Percentiles rank a stretch among this genome's conserved stretches.
Conservation (phyloP, 1,284 basidiomycete genomes). For the Trichosporon asahii region DNA sequence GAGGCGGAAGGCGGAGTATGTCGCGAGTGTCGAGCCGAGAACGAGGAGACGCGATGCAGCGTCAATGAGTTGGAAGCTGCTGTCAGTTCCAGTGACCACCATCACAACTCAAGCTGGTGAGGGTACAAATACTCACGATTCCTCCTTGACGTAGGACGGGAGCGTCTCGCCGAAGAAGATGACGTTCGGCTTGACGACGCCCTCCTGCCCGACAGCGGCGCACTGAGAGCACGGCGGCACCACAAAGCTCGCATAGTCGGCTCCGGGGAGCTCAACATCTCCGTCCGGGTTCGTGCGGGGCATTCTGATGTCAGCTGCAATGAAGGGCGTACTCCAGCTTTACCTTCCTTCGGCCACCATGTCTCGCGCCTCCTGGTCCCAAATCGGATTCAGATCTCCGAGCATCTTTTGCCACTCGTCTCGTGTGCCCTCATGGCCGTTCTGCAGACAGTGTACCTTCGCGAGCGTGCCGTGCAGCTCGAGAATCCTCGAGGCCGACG, state of each 20-base stretch:
- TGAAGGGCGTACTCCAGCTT: conserved; percentile 1
- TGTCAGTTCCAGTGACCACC: too few species aligned
- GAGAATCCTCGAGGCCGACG: conserved; percentile 55
- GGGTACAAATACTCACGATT: conserved; percentile 63
- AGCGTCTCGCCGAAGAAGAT: conserved; percentile 86
- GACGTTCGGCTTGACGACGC: conserved; percentile 68
- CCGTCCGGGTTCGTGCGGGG: conserved; percentile 87
- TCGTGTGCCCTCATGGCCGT: conserved; percentile 65
- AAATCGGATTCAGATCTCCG: conserved; percentile 69
- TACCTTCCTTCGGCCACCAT: conserved; percentile 61
- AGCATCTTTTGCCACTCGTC: conserved; percentile 71
- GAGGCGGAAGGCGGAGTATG: conserved; percentile 84
- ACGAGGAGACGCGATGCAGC: conserved; percentile 66
- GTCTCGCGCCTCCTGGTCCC: conserved; percentile 68
- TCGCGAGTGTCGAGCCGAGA: conserved; percentile 83
- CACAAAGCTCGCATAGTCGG: conserved; percentile 70
- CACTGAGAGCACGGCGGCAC: conserved; percentile 72
- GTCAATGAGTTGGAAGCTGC: conserved; percentile 63
- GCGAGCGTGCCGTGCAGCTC: conserved; percentile 87
- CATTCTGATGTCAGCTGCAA: conserved; percentile 42
- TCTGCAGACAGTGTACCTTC: conserved; percentile 67
- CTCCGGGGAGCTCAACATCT: conserved; percentile 78
- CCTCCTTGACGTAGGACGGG: conserved; percentile 59
- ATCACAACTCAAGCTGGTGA: too few species aligned
- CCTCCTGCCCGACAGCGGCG: conserved; percentile 50